Base-by-base conservation (phyloP, 768 basidiomycete species). In the Kwoniella dendrophila region DNA sequence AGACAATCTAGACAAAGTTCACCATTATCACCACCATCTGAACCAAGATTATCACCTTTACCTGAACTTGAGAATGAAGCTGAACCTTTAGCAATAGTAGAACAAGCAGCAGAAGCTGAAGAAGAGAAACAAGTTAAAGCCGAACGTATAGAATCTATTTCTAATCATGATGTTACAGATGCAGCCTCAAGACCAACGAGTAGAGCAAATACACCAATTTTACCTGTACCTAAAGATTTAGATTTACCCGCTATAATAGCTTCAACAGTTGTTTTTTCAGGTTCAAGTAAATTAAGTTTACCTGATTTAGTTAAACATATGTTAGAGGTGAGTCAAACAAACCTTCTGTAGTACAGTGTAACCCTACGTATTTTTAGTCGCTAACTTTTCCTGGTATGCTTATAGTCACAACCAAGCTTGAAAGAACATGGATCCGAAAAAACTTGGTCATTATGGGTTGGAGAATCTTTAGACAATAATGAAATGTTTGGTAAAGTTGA, bases 221-320 rank as follows among this genome's bases (percentile, higher is more conserved):
- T 50, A 26, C 59, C 61, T 14, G 43, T 65, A 1, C 71, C 71
- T 8, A 33, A 12, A 16, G 65, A 61, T 27, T 56, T 76, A 24
- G 77, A 78, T 59, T 29, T 78, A 8, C 67, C 66, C 0, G 75
- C 75, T 2, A 54, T 78, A 1, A 62, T 77, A 30, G 75, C 77
- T 22, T 71, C 70, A 4, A 77, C 72, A 10, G 64, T 78, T 6
- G 77, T 78, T 0, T 78, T 78, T 51, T 78, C 77, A 3, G 77
- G 77, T 1, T 68, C 65, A 1, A 72, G 69, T 29, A 77, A 76
- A 30, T 61, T 73, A 34, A 68, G 64, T 48, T 48, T 72, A 32
- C 76, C 76, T 26, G 77, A 78, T 64, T 60, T 78, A n/a, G 75
- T 78, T 44, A 78, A 77, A 56, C 71, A 72, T 29, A 72, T 78